phyloP scores from a whole-genome alignment of 2,329 filamentous ascomycete species.

The Monosporascus sp. region DNA sequence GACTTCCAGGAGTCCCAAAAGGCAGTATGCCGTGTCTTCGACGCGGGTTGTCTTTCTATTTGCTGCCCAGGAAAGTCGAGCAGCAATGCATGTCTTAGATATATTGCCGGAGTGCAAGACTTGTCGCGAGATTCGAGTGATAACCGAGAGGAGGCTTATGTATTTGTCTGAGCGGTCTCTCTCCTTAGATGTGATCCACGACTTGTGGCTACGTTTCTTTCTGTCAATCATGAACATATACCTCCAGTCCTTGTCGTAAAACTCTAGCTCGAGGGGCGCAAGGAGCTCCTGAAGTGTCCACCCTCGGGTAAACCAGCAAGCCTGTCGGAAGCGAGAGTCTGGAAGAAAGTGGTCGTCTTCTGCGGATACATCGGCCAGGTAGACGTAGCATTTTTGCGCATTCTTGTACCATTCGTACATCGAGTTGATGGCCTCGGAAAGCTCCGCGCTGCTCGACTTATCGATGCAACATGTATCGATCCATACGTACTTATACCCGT shows the following conservation, averaged over 20 bases:
- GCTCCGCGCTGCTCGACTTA: background rate
- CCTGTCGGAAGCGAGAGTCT: background rate
- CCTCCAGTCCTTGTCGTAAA: background rate
- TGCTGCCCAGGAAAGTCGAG: background rate
- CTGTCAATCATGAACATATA: background rate
- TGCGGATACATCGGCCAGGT: background rate
- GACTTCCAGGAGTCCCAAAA: background rate
- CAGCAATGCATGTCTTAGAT: background rate
- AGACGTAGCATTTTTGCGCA: background rate
- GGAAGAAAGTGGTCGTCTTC: background rate
- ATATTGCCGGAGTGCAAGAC: background rate
- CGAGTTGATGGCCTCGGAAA: background rate
- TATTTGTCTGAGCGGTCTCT: background rate
- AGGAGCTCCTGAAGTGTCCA: background rate
- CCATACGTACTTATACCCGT: background rate
- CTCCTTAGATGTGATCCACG: background rate
- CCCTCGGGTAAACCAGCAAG: background rate
- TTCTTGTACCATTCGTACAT: background rate
- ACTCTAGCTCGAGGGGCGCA: background rate
- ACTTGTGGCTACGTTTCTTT: background rate
- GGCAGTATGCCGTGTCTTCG: background rate
- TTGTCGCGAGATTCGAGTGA: background rate
- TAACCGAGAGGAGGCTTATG: background rate
- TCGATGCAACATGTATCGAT: background rate
- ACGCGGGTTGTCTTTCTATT: background rate